Base-by-base conservation (phyloP, 2,329 filamentous ascomycete species). In the Ceratocystis smalleyi region DNA sequence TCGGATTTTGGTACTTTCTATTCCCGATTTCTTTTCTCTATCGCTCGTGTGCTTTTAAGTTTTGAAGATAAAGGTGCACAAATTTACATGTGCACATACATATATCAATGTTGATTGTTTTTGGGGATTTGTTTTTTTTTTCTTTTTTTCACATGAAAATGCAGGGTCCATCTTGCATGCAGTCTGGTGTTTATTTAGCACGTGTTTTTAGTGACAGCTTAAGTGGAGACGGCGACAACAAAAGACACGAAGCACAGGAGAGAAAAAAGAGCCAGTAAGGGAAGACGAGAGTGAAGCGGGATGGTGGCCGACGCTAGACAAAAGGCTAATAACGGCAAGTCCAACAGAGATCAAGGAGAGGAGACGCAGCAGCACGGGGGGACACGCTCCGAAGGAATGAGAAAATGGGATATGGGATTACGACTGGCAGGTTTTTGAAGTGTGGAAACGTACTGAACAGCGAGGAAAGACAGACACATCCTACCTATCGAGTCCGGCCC, bases 181-280 rank as follows among this genome's bases (percentile, higher is more conserved):
- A 10, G 30, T 60, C 27, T 15, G 15, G 40, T 15, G n/a, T 17
- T 12, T 43, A 15, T 61, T 45, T 43, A 7, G 35, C 43, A 43
- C 43, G 22, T 61, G 35, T 61, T n/a, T 40, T 27, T 43, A 30
- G 59, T 47, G 43, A 61, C 59, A 61, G 35, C n/a, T 61, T 61
- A 43, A 61, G 59, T 61, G 59, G 59, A 1, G 35, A 47, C 27
- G 54, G n/a, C 8, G 27, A n/a, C 51, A 7, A 35, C n/a, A 12
- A 30, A 57, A n/a, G 27, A n/a, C 54, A 40, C 35, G 35, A 40
- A 40, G 35, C 35, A 40, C 35, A 57, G 22, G 35, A 57, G 4
- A 57, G 54, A 27, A 57, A 24, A 35, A 8, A 22, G n/a, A 35
- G 27, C 15, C 27, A n/a, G 54, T n/a, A 8, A 32, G 10, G 35